Evolutionary conservation across 176 grass and related monocot species (phyloP).

Genomic region (Hordeum vulgare): MorexV3_pseudomolecules_assembly NC_058523.1:456780995-456781494

Average conservation of each 20-base stretch:
- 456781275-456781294: neutral
- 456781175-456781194: neutral
- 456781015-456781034: too few species aligned
- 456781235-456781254: neutral
- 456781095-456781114: slow-evolving; percentile 8
- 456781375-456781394: neutral
- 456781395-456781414: neutral
- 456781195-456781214: neutral
- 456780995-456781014: too few species aligned
- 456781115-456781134: slow-evolving; percentile 11
- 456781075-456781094: neutral
- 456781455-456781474: neutral
- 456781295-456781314: neutral
- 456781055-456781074: neutral
- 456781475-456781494: too few species aligned
- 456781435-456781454: neutral
- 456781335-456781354: neutral
- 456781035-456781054: slow-evolving; percentile 13
- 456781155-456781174: neutral
- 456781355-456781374: neutral
- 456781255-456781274: neutral
- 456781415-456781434: slow-evolving; percentile 9
- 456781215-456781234: neutral
- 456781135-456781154: slow-evolving; percentile 10
- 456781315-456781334: neutral